Percentiles rank a stretch among this genome's conserved stretches.
These are phyloP conservation scores for Phlyctochytrium planicorne DNA, from an alignment of 192 early-diverging fungal genomes.

Conservation along the genomic window DNA sequence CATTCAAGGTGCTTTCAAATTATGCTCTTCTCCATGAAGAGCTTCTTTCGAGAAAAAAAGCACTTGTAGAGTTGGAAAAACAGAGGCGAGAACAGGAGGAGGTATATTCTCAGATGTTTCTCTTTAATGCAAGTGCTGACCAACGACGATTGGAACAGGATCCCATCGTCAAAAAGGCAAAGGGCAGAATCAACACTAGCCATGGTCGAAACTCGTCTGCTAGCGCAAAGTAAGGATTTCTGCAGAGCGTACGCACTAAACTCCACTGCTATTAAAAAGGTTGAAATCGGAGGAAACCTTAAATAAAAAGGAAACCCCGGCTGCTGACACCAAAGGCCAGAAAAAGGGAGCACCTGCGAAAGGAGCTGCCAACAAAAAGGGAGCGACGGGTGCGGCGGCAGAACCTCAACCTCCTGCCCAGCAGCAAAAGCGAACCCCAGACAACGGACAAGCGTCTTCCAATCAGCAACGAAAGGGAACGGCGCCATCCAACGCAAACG, in stretches of 20 bases:
- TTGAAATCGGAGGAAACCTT: constrained; percentile 39
- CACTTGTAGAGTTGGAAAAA: constrained; percentile 43
- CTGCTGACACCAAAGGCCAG: constrained; percentile 14
- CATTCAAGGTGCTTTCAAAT: constrained; percentile 42
- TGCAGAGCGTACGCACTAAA: not conserved
- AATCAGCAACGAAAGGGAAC: constrained; percentile 26
- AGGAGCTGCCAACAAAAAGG: constrained; percentile 7
- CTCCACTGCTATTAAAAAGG: constrained; percentile 12
- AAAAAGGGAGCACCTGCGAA: constrained; percentile 14
- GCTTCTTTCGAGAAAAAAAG: constrained; percentile 34
- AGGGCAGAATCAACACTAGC: constrained; percentile 15
- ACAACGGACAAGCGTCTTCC: constrained; percentile 7
- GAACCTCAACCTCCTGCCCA: no score
- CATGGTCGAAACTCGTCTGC: constrained; percentile 9
- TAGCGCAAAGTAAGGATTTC: not conserved
- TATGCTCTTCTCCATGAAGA: constrained; percentile 41
- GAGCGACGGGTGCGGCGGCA: constrained; percentile 12
- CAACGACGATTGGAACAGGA: constrained; percentile 30
- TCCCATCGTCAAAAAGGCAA: constrained; percentile 40
- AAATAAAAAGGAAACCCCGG: constrained; percentile 3
- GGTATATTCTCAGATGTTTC: constrained; percentile 23
- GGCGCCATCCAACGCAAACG: constrained; percentile 17
- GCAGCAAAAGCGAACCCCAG: constrained; percentile 31
- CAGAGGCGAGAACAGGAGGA: constrained; percentile 51
- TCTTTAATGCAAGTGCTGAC: not conserved